Evolutionary conservation across 352 stramenopile genomes (phyloP), one percentile per base, ranked within the genome.

Genomic region (Globisporangium splendens): DNA sequence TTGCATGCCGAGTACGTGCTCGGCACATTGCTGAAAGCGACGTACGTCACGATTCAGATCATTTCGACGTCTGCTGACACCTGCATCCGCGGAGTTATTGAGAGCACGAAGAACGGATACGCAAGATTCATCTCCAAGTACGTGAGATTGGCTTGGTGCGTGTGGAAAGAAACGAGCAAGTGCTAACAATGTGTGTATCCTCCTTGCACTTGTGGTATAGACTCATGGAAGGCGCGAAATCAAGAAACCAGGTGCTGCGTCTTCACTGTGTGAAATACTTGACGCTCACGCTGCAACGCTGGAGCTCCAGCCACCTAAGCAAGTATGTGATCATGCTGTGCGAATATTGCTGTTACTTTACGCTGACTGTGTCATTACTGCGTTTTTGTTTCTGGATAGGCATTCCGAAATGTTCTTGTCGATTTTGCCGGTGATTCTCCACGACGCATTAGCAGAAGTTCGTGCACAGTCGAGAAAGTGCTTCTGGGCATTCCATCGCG

Each of bases 11-110:
- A 95, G 31, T 73, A 75, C 48, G 92, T 71, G 62, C 69, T 92
- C 31, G 73, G 61, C 1, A 84, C 77, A 49, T 43, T 93, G n/a
- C 58, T 95, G 28, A 95, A 95, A 58, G 77, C 79, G 14, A 92
- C 83, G n/a, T 91, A 86, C 50, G 82, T 95, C n/a, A 95, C 83
- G 22, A 95, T 95, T 18, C 78, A 89, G 58, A 77, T 95, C 28
- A 86, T 95, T 31, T 92, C 86, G 20, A 91, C 81, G 7, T 60
- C 86, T 42, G 84, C 86, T 4, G 78, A 93, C 51, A 66, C 75
- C 15, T 90, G 72, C 1, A 85, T 95, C 52, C 79, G 78, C 51
- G 75, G 65, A 2, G 82, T 95, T n/a, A 83, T 95, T 33, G 66
- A 86, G 48, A 91, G 81, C 63, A 91, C 83, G 0, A 80, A 68